These are phyloP conservation scores for Leccinum uliginosum DNA, from an alignment of 768 basidiomycete genomes.

Conservation along the genomic window DNA sequence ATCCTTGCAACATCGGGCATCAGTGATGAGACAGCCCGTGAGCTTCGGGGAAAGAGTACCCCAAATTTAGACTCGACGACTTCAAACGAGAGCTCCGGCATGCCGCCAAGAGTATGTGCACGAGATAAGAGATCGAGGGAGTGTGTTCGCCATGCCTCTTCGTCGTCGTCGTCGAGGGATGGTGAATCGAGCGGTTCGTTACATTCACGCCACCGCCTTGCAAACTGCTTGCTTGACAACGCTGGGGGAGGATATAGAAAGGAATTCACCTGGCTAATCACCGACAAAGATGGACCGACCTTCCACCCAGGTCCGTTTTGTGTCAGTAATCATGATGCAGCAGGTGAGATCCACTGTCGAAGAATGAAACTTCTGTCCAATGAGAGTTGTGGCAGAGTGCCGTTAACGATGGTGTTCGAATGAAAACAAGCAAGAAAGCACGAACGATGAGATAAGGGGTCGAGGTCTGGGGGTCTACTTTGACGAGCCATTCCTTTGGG, in stretches of 20 bases:
- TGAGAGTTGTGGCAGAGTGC: conserved; percentile 5
- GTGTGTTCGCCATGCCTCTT: conserved; percentile 59
- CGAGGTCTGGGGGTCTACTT: conserved; percentile 53
- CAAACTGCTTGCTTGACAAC: conserved; percentile 52
- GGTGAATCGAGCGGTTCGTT: conserved; percentile 38
- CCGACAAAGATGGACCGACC: conserved; percentile 37
- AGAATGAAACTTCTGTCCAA: conserved; percentile 57
- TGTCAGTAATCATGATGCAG: conserved; percentile 66
- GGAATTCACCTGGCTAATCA: conserved; percentile 20
- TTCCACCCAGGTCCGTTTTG: conserved; percentile 71
- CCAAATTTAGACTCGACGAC: conserved; percentile 56
- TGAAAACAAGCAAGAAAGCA: conserved; percentile 19
- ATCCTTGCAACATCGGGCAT: conserved; percentile 44
- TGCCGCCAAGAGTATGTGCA: conserved; percentile 59
- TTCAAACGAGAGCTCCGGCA: conserved; percentile 56
- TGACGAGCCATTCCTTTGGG: conserved; percentile 71
- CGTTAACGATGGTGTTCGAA: not conserved
- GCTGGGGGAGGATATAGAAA: conserved; percentile 34
- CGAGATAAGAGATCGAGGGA: conserved; percentile 52
- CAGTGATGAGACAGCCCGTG: conserved; percentile 7
- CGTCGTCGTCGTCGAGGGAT: conserved; percentile 36
- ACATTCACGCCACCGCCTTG: conserved; percentile 65
- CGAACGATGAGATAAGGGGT: conserved; percentile 71
- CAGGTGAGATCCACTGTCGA: conserved; percentile 56
- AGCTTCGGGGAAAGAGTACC: conserved; percentile 33